Conservation (phyloP, 805 yeast genomes). For the Debaryomyces castellii region DNA sequence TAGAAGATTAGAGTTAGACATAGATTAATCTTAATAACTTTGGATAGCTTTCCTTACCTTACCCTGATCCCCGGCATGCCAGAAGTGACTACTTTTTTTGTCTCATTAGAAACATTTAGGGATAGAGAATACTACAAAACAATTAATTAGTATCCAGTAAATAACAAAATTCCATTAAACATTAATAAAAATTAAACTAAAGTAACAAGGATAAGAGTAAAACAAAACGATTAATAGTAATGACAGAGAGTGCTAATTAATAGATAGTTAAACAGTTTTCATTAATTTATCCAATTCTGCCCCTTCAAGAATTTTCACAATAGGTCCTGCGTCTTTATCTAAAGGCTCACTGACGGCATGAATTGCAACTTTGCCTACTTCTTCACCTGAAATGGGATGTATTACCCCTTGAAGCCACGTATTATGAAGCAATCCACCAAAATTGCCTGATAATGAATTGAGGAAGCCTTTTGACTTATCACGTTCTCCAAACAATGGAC, state of each 20-base stretch:
- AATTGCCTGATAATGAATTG: constrained; percentile 28
- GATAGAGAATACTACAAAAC: too few species aligned
- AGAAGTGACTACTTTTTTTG: too few species aligned
- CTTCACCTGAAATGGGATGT: constrained; percentile 59
- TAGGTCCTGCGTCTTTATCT: constrained; percentile 12
- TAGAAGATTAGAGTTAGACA: constrained; percentile 19
- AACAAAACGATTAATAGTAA: neutral
- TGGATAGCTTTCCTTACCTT: too few species aligned
- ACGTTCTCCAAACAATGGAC: constrained; percentile 67
- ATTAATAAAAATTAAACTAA: too few species aligned
- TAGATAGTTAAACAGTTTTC: neutral
- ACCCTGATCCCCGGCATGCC: too few species aligned
- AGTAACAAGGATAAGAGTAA: neutral
- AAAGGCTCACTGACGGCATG: constrained; percentile 30
- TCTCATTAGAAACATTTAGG: too few species aligned
- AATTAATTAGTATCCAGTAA: too few species aligned
- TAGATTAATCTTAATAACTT: neutral
- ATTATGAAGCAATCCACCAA: constrained; percentile 1
- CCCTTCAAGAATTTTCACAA: constrained; percentile 16
- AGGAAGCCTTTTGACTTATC: constrained; percentile 37
- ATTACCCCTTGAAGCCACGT: constrained; percentile 5
- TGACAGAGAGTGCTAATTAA: too few species aligned
- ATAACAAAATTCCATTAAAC: too few species aligned
- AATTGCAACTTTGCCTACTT: constrained; percentile 61
- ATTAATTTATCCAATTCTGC: neutral